A percentile compares a stretch with the other conserved stretches of the same genome.
Conservation (phyloP, 331 rosid genomes). For the Malus hybrid region DNA sequence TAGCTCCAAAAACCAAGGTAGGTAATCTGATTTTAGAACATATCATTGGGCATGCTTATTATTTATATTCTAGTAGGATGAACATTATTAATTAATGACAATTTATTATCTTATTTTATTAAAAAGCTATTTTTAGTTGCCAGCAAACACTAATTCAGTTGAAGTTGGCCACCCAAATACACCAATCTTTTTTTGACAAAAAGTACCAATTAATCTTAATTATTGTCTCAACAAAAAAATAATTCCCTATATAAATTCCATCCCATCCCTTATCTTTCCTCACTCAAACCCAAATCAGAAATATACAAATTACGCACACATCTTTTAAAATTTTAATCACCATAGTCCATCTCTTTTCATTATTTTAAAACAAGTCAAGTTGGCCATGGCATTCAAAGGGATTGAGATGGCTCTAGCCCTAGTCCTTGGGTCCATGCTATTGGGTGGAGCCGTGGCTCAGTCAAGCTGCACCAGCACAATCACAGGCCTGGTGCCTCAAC, state of each 20-base stretch:
- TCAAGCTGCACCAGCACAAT: slow-evolving; percentile 43
- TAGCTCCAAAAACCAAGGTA: background rate
- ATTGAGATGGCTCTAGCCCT: slow-evolving; percentile 16
- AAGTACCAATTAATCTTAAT: background rate
- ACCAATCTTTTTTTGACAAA: background rate
- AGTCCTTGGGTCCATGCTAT: slow-evolving; percentile 22
- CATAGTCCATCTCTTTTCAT: too few species aligned
- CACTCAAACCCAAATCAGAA: background rate
- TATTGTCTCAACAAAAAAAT: background rate
- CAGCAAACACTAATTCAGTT: background rate
- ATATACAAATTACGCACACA: background rate
- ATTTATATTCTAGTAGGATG: too few species aligned
- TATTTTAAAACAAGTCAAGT: background rate
- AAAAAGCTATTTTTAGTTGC: too few species aligned
- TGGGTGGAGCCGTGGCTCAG: slow-evolving; percentile 42
- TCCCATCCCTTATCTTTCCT: background rate
- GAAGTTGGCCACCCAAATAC: slow-evolving; percentile 47
- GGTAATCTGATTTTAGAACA: background rate
- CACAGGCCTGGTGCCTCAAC: slow-evolving; percentile 45
- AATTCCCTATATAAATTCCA: slow-evolving; percentile 15
- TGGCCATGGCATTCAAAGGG: slow-evolving; percentile 28
- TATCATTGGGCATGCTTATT: background rate
- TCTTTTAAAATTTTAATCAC: too few species aligned
- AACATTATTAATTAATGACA: too few species aligned
- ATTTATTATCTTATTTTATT: too few species aligned